Percentiles rank a stretch among this genome's conserved stretches.
phyloP scores from a whole-genome alignment of 73 alveolate species.

The Uronychia setigera region DNA sequence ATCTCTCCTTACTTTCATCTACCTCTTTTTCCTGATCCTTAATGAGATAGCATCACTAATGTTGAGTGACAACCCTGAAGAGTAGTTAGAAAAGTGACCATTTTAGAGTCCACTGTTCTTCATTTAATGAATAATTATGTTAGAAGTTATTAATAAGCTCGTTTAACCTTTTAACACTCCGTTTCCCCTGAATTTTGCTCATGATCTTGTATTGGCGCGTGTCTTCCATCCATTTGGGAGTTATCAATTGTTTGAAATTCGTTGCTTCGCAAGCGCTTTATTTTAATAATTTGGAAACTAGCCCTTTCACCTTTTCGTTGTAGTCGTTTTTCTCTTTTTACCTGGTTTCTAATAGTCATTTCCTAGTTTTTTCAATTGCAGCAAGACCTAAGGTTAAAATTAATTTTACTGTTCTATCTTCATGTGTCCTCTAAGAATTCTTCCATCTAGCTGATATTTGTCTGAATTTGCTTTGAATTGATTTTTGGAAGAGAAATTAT shows the following conservation, averaged over 20 bases:
- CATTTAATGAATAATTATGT: neutral
- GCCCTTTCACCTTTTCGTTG: neutral
- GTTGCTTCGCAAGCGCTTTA: neutral
- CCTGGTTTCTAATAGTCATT: neutral
- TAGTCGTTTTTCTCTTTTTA: neutral
- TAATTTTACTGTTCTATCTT: neutral
- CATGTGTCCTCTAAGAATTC: neutral
- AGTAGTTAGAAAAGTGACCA: no score
- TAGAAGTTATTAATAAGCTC: neutral
- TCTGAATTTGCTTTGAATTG: neutral
- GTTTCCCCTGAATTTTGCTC: neutral
- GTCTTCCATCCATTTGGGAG: neutral
- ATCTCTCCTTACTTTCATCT: neutral
- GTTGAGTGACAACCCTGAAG: neutral
- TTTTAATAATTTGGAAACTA: neutral
- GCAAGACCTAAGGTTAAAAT: neutral
- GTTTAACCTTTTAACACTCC: neutral
- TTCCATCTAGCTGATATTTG: neutral
- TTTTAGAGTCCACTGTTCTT: neutral
- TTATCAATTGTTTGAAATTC: neutral
- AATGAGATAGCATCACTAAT: neutral
- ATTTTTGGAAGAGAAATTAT: neutral
- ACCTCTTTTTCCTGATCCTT: neutral
- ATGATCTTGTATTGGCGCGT: neutral
- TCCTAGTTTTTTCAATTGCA: neutral